Evolutionary conservation across 306 rosid species (phyloP).

Genomic region (Casuarina equisetifolia): DNA sequence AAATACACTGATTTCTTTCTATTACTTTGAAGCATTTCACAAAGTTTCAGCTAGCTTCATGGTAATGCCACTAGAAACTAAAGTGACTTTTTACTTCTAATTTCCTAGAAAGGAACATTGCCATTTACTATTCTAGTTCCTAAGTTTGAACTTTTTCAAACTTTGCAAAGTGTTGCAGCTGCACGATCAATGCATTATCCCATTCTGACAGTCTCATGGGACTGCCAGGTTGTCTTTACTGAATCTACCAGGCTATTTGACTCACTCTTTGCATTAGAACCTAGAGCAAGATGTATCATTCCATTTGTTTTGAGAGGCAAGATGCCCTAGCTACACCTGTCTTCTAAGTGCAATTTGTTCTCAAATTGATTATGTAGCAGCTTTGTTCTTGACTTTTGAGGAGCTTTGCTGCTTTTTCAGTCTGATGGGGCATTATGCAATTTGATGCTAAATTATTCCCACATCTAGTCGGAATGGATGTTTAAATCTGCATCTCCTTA

Average conservation of each 20-base stretch:
- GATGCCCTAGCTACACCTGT: neutral
- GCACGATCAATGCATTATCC: no score
- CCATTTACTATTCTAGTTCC: no score
- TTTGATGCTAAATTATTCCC: neutral
- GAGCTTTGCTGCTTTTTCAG: neutral
- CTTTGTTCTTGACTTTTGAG: neutral
- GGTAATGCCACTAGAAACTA: neutral
- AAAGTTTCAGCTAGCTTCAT: neutral
- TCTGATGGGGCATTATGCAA: neutral
- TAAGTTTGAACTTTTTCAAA: no score
- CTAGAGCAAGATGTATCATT: neutral
- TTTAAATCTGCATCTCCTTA: neutral
- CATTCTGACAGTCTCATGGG: no score
- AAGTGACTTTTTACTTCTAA: no score
- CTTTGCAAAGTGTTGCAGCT: no score
- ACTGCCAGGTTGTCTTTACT: no score
- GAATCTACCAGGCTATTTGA: no score
- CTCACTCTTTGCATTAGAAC: no score
- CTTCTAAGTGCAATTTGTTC: neutral
- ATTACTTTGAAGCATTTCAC: neutral
- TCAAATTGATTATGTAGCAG: neutral
- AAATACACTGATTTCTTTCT: neutral
- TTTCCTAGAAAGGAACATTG: no score
- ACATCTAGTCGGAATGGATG: neutral
- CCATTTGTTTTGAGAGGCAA: neutral